phyloP scores from a whole-genome alignment of 371 early-diverging fungal species.

The Mucor lusitanicus region DNA sequence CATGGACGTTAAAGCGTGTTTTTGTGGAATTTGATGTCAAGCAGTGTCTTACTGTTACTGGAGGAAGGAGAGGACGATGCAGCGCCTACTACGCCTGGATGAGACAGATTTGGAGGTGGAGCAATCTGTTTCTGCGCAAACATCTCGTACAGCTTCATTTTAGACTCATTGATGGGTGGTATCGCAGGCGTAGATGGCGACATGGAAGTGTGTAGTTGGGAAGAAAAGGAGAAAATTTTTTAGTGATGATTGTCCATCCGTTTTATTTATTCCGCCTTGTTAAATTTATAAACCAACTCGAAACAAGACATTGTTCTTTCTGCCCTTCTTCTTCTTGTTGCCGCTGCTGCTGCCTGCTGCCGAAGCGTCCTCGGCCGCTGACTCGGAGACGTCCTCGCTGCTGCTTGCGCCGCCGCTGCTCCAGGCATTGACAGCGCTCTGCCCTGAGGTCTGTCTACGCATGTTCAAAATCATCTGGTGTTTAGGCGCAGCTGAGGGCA shows the following conservation, averaged over 20 bases:
- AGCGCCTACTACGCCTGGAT: constrained; percentile 7
- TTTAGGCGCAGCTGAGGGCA: constrained; percentile 40
- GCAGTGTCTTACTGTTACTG: not conserved
- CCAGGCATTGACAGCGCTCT: constrained; percentile 22
- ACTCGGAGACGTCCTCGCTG: constrained; percentile 5
- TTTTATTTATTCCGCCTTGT: not conserved
- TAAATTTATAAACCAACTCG: constrained; percentile 53
- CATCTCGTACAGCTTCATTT: constrained; percentile 33
- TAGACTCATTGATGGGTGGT: constrained; percentile 14
- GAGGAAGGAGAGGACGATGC: not conserved
- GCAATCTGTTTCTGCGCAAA: constrained; percentile 28
- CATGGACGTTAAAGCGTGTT: not conserved
- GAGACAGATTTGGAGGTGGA: constrained; percentile 18
- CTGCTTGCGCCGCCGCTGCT: constrained; percentile 18
- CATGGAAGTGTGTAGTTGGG: constrained; percentile 3
- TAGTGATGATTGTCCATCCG: not conserved
- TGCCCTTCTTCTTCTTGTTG: constrained; percentile 54
- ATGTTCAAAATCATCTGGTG: constrained; percentile 35
- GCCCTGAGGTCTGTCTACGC: constrained; percentile 28
- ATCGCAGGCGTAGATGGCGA: constrained; percentile 17
- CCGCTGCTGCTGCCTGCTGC: constrained; percentile 4
- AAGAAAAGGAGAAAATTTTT: constrained; percentile 3
- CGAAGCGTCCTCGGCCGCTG: constrained; percentile 3
- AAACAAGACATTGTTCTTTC: constrained; percentile 61
- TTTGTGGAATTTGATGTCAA: too few species aligned